A percentile compares a stretch with the other conserved stretches of the same genome.
phyloP scores from a whole-genome alignment of 2,329 filamentous ascomycete genomes.

The Helicocarpus griseus region DNA sequence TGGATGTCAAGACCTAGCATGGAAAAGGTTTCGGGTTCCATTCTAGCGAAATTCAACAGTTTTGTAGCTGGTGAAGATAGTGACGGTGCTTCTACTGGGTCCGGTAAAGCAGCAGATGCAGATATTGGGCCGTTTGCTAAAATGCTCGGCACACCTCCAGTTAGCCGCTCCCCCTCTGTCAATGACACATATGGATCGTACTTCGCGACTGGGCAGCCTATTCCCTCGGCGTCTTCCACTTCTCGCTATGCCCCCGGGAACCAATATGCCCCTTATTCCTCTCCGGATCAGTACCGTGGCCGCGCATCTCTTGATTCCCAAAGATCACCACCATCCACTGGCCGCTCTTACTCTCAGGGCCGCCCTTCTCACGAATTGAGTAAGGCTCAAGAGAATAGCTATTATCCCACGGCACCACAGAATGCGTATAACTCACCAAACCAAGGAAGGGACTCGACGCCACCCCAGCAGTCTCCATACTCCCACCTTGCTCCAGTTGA shows the following conservation, averaged over 20 bases:
- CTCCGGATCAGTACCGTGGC: slow-evolving; percentile 42
- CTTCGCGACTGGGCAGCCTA: slow-evolving; percentile 24
- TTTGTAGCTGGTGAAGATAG: slow-evolving; percentile 89
- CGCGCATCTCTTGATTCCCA: slow-evolving; percentile 42
- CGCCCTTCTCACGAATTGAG: slow-evolving; percentile 29
- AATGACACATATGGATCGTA: slow-evolving; percentile 66
- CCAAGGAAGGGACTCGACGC: slow-evolving; percentile 27
- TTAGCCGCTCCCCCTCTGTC: slow-evolving; percentile 63
- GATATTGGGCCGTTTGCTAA: slow-evolving; percentile 74
- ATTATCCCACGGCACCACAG: slow-evolving; percentile 21
- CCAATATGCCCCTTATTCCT: slow-evolving; percentile 40
- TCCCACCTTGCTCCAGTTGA: slow-evolving; percentile 32
- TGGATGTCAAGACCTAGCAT: slow-evolving; percentile 95
- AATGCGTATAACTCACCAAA: slow-evolving; percentile 21
- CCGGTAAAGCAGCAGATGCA: slow-evolving; percentile 45
- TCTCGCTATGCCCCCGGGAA: slow-evolving; percentile 36
- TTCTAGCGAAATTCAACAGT: slow-evolving; percentile 90
- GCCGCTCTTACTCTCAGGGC: slow-evolving; percentile 22
- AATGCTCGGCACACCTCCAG: slow-evolving; percentile 63
- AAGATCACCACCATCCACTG: slow-evolving; percentile 30
- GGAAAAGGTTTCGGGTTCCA: slow-evolving; percentile 84
- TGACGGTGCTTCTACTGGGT: slow-evolving; percentile 51
- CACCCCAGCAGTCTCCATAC: slow-evolving; percentile 27
- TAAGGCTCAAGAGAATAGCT: slow-evolving; percentile 23
- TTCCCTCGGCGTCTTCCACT: slow-evolving; percentile 21